Percentiles rank a stretch among this genome's conserved stretches.
phyloP scores from a whole-genome alignment of 306 rosid genomes.

The Quercus rubra region DNA sequence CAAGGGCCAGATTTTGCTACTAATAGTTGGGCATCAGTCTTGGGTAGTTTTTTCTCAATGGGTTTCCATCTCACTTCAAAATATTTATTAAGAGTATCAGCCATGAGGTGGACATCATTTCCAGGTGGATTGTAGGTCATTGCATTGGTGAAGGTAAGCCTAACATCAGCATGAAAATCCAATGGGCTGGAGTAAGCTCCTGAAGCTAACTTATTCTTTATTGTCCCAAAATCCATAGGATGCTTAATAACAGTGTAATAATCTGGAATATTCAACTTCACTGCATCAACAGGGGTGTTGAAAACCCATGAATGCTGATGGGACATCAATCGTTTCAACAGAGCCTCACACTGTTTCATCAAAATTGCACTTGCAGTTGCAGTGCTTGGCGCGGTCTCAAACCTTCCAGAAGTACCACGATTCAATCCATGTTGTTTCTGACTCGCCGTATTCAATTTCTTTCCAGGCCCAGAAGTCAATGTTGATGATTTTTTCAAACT shows the following conservation, averaged over 20 bases:
- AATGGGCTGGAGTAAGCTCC: constrained; percentile 49
- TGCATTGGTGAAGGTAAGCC: constrained; percentile 75
- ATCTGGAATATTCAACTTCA: constrained; percentile 71
- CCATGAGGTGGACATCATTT: constrained; percentile 66
- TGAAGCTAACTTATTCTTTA: constrained; percentile 50
- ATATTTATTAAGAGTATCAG: constrained; percentile 60
- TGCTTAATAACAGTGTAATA: constrained; percentile 64
- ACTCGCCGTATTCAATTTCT: constrained; percentile 23
- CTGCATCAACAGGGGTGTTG: constrained; percentile 70
- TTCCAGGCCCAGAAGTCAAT: constrained; percentile 32
- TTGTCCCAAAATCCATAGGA: constrained; percentile 86
- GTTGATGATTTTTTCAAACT: constrained; percentile 29
- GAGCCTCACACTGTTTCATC: constrained; percentile 69
- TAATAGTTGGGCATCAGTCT: constrained; percentile 31
- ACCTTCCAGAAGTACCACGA: constrained; percentile 50
- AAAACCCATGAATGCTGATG: constrained; percentile 71
- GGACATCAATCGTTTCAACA: constrained; percentile 59
- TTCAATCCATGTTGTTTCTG: constrained; percentile 48
- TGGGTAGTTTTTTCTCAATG: constrained; percentile 66
- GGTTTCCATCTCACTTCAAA: constrained; percentile 80
- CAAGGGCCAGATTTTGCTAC: constrained; percentile 31
- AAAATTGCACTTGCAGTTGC: constrained; percentile 40
- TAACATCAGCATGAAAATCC: constrained; percentile 62
- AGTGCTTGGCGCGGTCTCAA: constrained; percentile 40
- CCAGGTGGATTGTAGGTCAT: constrained; percentile 81